phyloP scores from a whole-genome alignment of 345 rosid genomes.

The Citrus unshiu region DNA sequence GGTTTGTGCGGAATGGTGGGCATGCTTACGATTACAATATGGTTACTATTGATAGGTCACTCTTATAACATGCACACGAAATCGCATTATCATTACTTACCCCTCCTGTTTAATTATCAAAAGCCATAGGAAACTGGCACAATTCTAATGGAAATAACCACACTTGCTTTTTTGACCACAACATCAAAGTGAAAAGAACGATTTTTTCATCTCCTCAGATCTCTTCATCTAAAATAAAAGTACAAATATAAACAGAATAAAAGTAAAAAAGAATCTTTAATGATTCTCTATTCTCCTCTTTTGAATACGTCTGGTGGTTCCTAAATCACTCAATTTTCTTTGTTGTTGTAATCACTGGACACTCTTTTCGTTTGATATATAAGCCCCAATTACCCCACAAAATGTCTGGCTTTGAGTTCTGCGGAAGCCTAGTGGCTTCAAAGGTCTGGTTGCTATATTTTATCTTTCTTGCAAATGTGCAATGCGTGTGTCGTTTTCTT shows the following conservation, averaged over 20 bases:
- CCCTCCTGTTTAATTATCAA: no score
- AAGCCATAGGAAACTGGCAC: no score
- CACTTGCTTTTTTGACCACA: conserved; percentile 14
- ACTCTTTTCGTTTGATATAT: neutral
- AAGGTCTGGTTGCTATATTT: conserved; percentile 21
- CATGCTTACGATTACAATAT: neutral
- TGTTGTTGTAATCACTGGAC: conserved; percentile 27
- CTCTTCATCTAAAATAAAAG: neutral
- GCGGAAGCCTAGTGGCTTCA: conserved; percentile 27
- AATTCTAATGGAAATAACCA: no score
- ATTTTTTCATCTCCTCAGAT: neutral
- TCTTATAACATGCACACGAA: neutral
- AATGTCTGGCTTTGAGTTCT: conserved; percentile 27
- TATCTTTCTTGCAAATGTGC: conserved; percentile 27
- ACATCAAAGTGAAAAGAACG: conserved; percentile 6
- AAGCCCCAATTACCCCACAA: conserved; percentile 20
- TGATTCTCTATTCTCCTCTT: neutral
- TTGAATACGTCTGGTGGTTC: conserved; percentile 10
- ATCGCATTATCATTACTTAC: no score
- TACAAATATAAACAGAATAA: neutral
- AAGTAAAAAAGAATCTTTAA: neutral
- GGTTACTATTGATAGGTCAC: neutral
- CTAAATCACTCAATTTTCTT: conserved; percentile 11
- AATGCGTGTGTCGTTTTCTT: conserved; percentile 24
- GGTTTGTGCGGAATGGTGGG: neutral